Conservation (phyloP, 148 eudicot species). For the Cornus suecica region DNA sequence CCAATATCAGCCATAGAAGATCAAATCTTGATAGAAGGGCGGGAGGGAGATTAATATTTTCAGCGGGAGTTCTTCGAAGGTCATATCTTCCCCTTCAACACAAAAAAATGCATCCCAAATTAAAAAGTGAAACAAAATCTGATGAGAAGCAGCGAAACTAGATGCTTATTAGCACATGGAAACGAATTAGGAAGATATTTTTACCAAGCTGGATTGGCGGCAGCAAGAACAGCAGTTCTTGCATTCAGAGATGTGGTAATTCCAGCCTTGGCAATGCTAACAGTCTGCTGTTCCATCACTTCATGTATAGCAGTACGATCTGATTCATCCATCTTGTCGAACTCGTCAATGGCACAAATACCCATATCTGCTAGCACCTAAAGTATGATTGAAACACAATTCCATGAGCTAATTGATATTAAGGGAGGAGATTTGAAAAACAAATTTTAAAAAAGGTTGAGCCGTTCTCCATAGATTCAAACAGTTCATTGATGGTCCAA, state of each 20-base stretch:
- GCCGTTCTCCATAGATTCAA: not conserved
- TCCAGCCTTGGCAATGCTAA: slow-evolving; percentile 99
- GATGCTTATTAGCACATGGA: not conserved
- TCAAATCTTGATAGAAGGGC: slow-evolving; percentile 99
- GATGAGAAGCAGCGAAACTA: not conserved
- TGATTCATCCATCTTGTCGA: slow-evolving; percentile 99
- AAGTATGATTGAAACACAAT: slow-evolving; percentile 5
- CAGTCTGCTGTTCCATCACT: slow-evolving; percentile 99
- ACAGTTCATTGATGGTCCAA: not conserved
- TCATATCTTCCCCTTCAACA: slow-evolving; percentile 97
- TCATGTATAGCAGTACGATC: slow-evolving; percentile 99
- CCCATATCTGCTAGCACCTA: slow-evolving; percentile 99
- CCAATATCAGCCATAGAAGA: slow-evolving; percentile 94
- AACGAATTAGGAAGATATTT: not conserved
- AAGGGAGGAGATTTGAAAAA: not conserved
- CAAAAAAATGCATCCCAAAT: slow-evolving; percentile 12
- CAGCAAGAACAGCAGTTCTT: slow-evolving; percentile 98
- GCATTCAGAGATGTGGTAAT: slow-evolving; percentile 98
- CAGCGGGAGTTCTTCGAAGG: slow-evolving; percentile 96
- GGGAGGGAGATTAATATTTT: slow-evolving; percentile 98
- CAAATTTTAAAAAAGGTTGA: not conserved
- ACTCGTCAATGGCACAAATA: slow-evolving; percentile 97
- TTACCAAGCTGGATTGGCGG: slow-evolving; percentile 99
- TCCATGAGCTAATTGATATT: not conserved
- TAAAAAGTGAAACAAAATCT: not conserved